A percentile compares a stretch with the other conserved stretches of the same genome.
These are phyloP conservation scores for Penicillium paneum DNA, from an alignment of 2,329 filamentous ascomycete species.

Conservation along the genomic window DNA sequence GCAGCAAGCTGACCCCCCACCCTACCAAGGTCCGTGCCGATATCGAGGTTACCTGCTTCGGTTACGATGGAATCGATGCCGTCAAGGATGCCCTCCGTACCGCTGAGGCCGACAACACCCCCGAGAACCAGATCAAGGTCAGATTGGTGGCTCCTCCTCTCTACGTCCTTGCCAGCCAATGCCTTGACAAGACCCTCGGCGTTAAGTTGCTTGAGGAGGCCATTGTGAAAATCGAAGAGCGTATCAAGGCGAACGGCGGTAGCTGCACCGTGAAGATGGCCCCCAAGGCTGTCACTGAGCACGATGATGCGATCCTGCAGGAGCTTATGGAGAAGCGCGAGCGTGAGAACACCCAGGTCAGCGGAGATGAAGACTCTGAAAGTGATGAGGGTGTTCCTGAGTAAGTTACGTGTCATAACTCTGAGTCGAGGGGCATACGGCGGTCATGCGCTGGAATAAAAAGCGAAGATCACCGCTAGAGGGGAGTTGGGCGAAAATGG, in stretches of 20 bases:
- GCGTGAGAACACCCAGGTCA: conserved; percentile 95
- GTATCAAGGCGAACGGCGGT: conserved; percentile 74
- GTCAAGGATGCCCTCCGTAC: conserved; percentile 89
- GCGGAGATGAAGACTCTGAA: conserved; percentile 93
- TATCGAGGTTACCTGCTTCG: conserved; percentile 92
- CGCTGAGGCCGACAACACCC: conserved; percentile 88
- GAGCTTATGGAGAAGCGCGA: conserved; percentile 99
- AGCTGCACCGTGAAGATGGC: conserved; percentile 93
- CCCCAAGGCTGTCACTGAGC: conserved; percentile 97
- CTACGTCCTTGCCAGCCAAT: conserved; percentile 93
- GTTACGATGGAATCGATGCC: conserved; percentile 97
- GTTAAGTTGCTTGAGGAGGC: conserved; percentile 83
- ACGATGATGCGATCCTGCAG: conserved; percentile 93
- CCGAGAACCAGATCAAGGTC: conserved; percentile 93
- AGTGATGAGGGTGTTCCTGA: conserved; percentile 80
- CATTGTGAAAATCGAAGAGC: conserved; percentile 79
- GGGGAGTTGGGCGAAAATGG: conserved; percentile 19
- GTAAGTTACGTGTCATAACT: conserved; percentile 23
- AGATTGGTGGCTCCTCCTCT: conserved; percentile 96
- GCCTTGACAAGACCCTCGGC: conserved; percentile 84
- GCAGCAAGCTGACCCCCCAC: conserved; percentile 93
- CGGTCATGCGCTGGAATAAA: conserved; percentile 17
- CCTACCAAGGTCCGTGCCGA: conserved; percentile 99
- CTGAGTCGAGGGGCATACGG: conserved; percentile 13
- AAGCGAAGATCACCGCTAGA: conserved; percentile 13